Percentiles rank a stretch among this genome's conserved stretches.
phyloP scores from a whole-genome alignment of 2,329 filamentous ascomycete genomes.

The Teratosphaeriaceae sp. region DNA sequence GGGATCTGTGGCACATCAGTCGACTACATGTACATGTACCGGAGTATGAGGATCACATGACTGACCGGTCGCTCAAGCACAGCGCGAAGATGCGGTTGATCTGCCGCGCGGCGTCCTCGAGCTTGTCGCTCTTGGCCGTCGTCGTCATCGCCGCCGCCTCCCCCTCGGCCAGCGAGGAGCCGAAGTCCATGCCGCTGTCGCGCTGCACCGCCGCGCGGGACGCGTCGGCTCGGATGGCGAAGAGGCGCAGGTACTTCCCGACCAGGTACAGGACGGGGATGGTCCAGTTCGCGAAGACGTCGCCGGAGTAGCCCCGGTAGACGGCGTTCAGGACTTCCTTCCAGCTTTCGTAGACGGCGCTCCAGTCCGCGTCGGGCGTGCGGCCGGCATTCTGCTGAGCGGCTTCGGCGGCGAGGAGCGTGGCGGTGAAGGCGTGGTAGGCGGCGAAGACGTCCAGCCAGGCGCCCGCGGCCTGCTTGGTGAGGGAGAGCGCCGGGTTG shows the following conservation, averaged over 20 bases:
- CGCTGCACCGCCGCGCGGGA: constrained; percentile 48
- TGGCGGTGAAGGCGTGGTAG: constrained; percentile 77
- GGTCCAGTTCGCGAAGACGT: constrained; percentile 79
- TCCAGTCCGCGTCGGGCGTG: constrained; percentile 55
- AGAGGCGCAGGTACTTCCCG: constrained; percentile 77
- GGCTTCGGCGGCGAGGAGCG: constrained; percentile 62
- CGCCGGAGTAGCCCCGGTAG: constrained; percentile 72
- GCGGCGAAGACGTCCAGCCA: constrained; percentile 81
- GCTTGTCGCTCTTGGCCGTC: constrained; percentile 68
- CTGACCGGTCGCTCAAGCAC: constrained; percentile 82
- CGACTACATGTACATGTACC: not conserved
- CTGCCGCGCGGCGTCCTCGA: constrained; percentile 85
- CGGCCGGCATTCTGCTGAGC: constrained; percentile 39
- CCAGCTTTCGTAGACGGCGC: constrained; percentile 81
- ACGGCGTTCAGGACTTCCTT: constrained; percentile 73
- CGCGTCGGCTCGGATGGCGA: constrained; percentile 86
- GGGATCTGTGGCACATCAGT: constrained; percentile 49
- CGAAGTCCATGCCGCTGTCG: constrained; percentile 25
- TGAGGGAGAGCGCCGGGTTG: constrained; percentile 38
- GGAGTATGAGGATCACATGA: constrained; percentile 6
- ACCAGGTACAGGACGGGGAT: constrained; percentile 83
- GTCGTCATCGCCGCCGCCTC: constrained; percentile 83
- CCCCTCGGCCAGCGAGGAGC: constrained; percentile 57
- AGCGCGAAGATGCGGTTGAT: constrained; percentile 89
- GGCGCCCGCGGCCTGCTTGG: constrained; percentile 59